Base-by-base conservation (phyloP, 495 filamentous ascomycete genomes). In the Sabuloglossum arenarium region DNA sequence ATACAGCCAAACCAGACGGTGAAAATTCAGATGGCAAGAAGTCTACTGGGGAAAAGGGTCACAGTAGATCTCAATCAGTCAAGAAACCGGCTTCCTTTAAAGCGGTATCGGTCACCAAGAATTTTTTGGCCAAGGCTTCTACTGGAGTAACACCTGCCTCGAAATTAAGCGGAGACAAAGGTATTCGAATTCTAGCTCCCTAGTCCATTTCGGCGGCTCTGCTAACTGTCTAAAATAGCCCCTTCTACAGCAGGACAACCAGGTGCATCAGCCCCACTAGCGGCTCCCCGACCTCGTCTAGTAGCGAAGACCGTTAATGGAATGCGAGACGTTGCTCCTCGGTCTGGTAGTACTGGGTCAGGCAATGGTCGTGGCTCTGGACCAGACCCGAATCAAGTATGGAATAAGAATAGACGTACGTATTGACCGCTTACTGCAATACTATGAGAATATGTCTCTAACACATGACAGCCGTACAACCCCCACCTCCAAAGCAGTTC, bases 371-470 rank as follows among this genome's bases (percentile, higher is more conserved):
- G 68, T 56, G 66, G 63, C 21, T 60, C 68, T 51, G 79, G 76
- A 12, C 80, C 80, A 37, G 80, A 94, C 68, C 81, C 70, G 65
- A 80, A 73, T 69, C 81, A 70, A 65, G 91, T 99, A 24, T 99
- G 91, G 91, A 99, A 97, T 66, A 95, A 89, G 69, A 99, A 99
- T 65, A 77, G 85, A 74, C 88, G 90, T 96, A 81, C 66, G 78
- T 74, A 16, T 47, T 27, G 12, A 19, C 30, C 42, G 11, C 16
- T 31, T 31, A 11, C 30, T 39, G n/a, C n/a, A 6, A 19, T 51
- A 54, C 6, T 53, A 37, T 57, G 43, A 28, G 29, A 47, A 28
- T 55, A 28, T 49, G 34, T 59, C 56, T 59, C 67, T 69, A 61
- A 69, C 60, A 34, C 61, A 62, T 56, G 65, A 31, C 67, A 89